phyloP scores from a whole-genome alignment of 805 yeast species.

The Groenewaldozyma salmanticensis region DNA sequence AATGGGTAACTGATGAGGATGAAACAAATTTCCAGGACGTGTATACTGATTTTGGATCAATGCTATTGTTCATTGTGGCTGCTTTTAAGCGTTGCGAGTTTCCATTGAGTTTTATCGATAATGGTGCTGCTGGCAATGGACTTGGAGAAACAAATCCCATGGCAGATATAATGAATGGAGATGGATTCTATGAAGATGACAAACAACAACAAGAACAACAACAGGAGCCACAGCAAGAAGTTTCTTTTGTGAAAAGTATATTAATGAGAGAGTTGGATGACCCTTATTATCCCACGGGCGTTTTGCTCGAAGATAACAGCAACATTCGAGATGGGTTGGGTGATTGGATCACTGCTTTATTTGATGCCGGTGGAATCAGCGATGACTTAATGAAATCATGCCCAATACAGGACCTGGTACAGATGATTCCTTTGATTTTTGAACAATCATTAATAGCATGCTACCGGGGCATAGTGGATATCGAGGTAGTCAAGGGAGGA shows the following conservation, averaged over 20 bases:
- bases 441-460: conserved; percentile 61
- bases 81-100: conserved; percentile 30
- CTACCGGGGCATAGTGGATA: conserved; percentile 43
- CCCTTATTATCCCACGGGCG: background rate
- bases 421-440: conserved; percentile 62
- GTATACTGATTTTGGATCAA: conserved; percentile 59
- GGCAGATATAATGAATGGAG: background rate
- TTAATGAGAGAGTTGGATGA: background rate
- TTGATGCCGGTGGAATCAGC: conserved; percentile 74
- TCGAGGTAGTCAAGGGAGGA: conserved; percentile 60
- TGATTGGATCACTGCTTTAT: conserved; percentile 74
- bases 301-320: too few relatives aligned
- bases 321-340: conserved; percentile 29
- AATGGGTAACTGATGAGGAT: conserved; percentile 39
- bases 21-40: conserved; percentile 55
- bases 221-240: too few relatives aligned
- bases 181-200: background rate
- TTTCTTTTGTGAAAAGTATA: background rate
- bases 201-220: background rate
- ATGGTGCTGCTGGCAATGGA: background rate
- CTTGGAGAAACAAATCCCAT: background rate
- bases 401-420: conserved; percentile 55
- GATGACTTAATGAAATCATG: conserved; percentile 69
- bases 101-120: background rate
- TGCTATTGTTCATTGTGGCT: conserved; percentile 38